Evolutionary conservation across 441 rosid species (phyloP).

Genomic region (Pelargonium exstipulatum): DNA sequence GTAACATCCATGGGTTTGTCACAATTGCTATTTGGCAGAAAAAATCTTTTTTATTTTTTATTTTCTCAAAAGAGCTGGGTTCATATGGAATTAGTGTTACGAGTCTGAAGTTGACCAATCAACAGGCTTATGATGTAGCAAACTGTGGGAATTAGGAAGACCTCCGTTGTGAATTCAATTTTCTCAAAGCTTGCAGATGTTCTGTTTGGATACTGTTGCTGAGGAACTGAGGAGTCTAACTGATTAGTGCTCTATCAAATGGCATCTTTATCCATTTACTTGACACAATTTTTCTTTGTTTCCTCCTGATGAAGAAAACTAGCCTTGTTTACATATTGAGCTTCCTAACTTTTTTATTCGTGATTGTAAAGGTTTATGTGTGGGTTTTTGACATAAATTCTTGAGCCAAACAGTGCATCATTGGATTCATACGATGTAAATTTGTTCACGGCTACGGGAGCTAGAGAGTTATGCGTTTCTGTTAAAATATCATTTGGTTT

Average conservation of each 20-base stretch:
- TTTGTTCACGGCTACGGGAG: conserved; percentile 15
- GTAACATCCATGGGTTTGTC: conserved; percentile 20
- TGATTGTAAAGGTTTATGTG: conserved; percentile 4
- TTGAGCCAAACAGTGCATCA: conserved; percentile 20
- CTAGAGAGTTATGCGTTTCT: conserved; percentile 14
- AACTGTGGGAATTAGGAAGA: conserved; percentile 7
- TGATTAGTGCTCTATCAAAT: conserved; percentile 3
- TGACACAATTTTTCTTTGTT: not conserved
- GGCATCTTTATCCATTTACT: not conserved
- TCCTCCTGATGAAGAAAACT: conserved; percentile 17
- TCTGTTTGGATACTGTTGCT: conserved; percentile 19
- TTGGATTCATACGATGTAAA: conserved; percentile 11
- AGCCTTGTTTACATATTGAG: conserved; percentile 19
- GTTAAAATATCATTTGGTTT: conserved; percentile 16
- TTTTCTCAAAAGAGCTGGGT: conserved; percentile 19
- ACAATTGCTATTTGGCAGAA: conserved; percentile 17
- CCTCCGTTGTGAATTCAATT: conserved; percentile 16
- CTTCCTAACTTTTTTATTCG: conserved; percentile 12
- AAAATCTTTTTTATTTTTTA: not conserved
- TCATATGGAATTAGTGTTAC: conserved; percentile 8
- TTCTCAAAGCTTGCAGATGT: conserved; percentile 16
- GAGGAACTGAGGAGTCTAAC: conserved; percentile 20
- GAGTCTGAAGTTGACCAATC: not conserved
- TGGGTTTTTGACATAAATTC: conserved; percentile 4
- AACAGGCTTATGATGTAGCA: not conserved